These are phyloP conservation scores for Phlyctochytrium arcticum DNA, from an alignment of 192 early-diverging fungal species.

Conservation along the genomic window DNA sequence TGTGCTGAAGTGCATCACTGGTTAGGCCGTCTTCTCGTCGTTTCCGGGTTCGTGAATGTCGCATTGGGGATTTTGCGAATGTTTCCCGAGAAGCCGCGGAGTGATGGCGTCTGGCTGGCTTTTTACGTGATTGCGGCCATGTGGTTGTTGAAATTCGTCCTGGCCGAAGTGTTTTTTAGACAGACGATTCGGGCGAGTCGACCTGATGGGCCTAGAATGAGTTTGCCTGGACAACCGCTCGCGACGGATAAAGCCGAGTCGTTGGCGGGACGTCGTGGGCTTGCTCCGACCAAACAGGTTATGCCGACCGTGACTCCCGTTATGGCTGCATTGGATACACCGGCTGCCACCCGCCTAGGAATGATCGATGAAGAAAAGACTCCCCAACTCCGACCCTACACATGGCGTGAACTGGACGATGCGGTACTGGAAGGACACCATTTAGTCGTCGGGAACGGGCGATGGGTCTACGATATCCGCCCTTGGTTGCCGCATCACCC, in stretches of 20 bases:
- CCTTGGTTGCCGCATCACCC: conserved; percentile 23
- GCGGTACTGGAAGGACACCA: neutral
- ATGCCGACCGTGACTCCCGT: neutral
- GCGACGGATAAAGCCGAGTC: neutral
- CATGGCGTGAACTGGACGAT: neutral
- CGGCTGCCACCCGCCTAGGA: neutral
- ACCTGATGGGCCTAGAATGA: neutral
- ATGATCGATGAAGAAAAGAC: neutral
- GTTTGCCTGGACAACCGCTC: neutral
- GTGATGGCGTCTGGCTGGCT: conserved; percentile 3
- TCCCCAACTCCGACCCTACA: neutral
- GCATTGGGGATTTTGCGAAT: conserved; percentile 27
- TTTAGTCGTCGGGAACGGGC: conserved; percentile 27
- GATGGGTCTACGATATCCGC: conserved; percentile 21
- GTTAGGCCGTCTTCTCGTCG: conserved; percentile 8
- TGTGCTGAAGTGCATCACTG: conserved; percentile 1
- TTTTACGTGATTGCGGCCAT: conserved; percentile 16
- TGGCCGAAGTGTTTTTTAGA: conserved; percentile 12
- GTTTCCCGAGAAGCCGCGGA: conserved; percentile 11
- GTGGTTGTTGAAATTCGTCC: conserved; percentile 20
- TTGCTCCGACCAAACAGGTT: too few species aligned
- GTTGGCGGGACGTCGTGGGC: neutral
- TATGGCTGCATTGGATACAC: neutral
- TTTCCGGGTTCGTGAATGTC: conserved; percentile 19
- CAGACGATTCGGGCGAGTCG: neutral